phyloP scores from a whole-genome alignment of 2,329 filamentous ascomycete species.

The Trichoderma aggressivum region DNA sequence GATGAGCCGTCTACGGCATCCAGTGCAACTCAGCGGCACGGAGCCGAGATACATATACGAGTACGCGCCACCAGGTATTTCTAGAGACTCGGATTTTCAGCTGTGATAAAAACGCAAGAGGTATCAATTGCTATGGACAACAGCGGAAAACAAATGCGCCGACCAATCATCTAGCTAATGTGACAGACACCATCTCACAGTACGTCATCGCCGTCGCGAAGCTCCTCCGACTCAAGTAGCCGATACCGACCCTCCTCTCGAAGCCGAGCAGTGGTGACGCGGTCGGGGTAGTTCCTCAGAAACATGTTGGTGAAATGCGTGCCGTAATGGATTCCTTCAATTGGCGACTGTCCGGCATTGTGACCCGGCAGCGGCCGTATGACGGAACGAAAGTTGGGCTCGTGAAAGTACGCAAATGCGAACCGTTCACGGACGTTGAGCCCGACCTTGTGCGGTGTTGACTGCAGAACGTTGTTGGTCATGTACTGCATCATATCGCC shows the following conservation, averaged over 20 bases:
- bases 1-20: neutral
- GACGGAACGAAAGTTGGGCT: slow-evolving; percentile 47
- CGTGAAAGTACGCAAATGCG: slow-evolving; percentile 50
- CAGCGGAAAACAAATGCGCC: neutral
- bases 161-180: neutral
- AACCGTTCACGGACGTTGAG: slow-evolving; percentile 47
- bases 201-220: neutral
- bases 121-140: neutral
- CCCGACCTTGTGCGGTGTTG: slow-evolving; percentile 50
- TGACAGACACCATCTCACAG: neutral
- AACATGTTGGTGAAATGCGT: slow-evolving; percentile 52
- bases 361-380: slow-evolving; percentile 42
- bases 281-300: slow-evolving; percentile 47
- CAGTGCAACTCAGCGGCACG: neutral
- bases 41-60: neutral
- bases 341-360: slow-evolving; percentile 29
- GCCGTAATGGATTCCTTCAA: slow-evolving; percentile 48
- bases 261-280: slow-evolving; percentile 41
- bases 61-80: neutral
- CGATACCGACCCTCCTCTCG: slow-evolving; percentile 28
- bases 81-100: neutral
- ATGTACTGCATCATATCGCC: slow-evolving; percentile 53
- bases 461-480: slow-evolving; percentile 43
- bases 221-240: slow-evolving; percentile 21
- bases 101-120: neutral